Evolutionary conservation across 768 basidiomycete genomes (phyloP), one percentile per base, ranked within the genome.

Genomic region (Coprinopsis marcescibilis): DNA sequence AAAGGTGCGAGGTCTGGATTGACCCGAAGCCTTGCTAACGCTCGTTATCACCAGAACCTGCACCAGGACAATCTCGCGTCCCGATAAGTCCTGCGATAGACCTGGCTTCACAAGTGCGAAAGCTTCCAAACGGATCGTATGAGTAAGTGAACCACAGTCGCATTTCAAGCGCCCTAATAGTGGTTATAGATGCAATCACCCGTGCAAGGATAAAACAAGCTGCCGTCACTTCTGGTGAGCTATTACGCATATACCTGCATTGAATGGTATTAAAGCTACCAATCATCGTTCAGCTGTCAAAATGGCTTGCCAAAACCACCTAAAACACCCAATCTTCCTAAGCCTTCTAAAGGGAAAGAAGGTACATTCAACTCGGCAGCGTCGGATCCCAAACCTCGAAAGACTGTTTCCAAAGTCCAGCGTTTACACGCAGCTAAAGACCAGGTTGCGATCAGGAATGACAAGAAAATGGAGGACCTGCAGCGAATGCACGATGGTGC

Each of bases 151-250:
- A n/a, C 15, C 14, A 27, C 41, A 36, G 41, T 19, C 26, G 30
- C 44, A 23, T 13, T 53, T n/a, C 20, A 14, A 44, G 24, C 17
- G 21, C 46, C n/a, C 24, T 55, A 54, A 39, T 48, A 52, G 29
- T 43, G 33, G 38, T 27, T 51, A 48, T 30, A 89, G 87, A 41
- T 92, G 89, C 57, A 85, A 86, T 54, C 89, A 92, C 54, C 43
- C 73, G 17, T 92, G 89, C 71, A 87, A 84, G 59, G 80, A 89
- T 56, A 91, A 89, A 62, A 64, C 67, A 3, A 72, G 68, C 34
- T 92, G 89, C 58, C 76, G 82, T 20, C 89, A 92, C 66, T 59
- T 81, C 27, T 91, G 89, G 89, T 88, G 52, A 52, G 69, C n/a
- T n/a, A n/a, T n/a, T n/a, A n/a, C n/a, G n/a, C n/a, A n/a, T n/a